phyloP scores from a whole-genome alignment of 192 early-diverging fungal species.

The Phycomyces blakesleeanus region DNA sequence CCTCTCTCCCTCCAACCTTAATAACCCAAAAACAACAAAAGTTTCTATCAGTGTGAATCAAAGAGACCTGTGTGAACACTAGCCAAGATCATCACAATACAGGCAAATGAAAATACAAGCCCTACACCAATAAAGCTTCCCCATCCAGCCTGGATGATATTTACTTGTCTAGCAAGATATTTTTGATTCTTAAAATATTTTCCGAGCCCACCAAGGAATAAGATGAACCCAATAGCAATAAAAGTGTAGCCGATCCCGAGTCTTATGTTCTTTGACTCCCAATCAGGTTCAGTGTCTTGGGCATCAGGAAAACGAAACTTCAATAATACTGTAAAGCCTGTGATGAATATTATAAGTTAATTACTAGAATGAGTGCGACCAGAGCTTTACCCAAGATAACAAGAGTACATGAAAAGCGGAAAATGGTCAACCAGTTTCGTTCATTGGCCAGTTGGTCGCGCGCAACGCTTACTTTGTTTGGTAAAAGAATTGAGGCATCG shows the following conservation, averaged over 20 bases:
- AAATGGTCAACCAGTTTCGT: constrained; percentile 28
- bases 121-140: constrained; percentile 19
- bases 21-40: not conserved
- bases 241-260: constrained; percentile 22
- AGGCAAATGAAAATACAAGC: constrained; percentile 20
- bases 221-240: constrained; percentile 21
- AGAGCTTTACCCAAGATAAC: constrained; percentile 31
- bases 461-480: constrained; percentile 28
- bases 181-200: constrained; percentile 29
- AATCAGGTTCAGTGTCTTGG: not conserved
- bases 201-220: constrained; percentile 16
- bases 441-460: constrained; percentile 38
- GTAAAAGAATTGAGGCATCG: constrained; percentile 17
- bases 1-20: too few species aligned
- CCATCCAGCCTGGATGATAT: constrained; percentile 33
- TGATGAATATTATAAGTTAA: not conserved
- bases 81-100: constrained; percentile 25
- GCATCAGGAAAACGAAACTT: constrained; percentile 24
- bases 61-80: not conserved
- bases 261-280: not conserved
- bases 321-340: constrained; percentile 31
- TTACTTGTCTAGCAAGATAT: constrained; percentile 7
- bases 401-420: constrained; percentile 29
- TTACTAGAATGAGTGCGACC: not conserved
- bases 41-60: too few species aligned